These are phyloP conservation scores for Nakaseomyces glabratus DNA, from an alignment of 1,139 yeast species.

Conservation along the genomic window DNA sequence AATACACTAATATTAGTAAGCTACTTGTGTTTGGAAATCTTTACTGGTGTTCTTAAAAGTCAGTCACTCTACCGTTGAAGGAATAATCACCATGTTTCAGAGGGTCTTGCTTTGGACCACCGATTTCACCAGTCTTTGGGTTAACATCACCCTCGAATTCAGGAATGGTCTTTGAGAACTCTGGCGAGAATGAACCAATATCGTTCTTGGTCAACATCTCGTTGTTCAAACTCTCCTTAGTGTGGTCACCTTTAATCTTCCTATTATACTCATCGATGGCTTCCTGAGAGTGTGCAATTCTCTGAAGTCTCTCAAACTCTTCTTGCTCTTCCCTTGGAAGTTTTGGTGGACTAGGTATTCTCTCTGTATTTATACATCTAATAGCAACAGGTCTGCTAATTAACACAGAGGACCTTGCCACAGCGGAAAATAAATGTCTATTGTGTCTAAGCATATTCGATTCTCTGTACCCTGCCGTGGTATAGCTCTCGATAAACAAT, in stretches of 20 bases:
- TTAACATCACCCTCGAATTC: constrained; percentile 94
- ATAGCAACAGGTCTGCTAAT: too few species aligned
- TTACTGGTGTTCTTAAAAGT: constrained; percentile 66
- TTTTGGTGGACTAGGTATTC: constrained; percentile 70
- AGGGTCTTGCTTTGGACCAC: constrained; percentile 99
- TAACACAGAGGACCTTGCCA: too few species aligned
- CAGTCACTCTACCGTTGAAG: constrained; percentile 92
- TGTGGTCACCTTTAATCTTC: constrained; percentile 35
- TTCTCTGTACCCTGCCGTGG: too few species aligned
- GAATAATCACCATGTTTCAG: constrained; percentile 89
- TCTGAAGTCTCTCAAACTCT: constrained; percentile 81
- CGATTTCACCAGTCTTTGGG: constrained; percentile 89
- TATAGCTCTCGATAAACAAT: too few species aligned
- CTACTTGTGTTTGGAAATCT: too few species aligned
- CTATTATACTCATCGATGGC: constrained; percentile 71
- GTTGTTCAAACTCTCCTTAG: constrained; percentile 32
- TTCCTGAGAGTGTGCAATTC: constrained; percentile 69
- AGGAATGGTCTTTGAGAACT: constrained; percentile 68
- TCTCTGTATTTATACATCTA: constrained; percentile 15
- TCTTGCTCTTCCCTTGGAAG: constrained; percentile 82
- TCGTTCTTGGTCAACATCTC: constrained; percentile 43
- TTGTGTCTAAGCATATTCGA: too few species aligned
- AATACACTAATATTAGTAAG: too few species aligned
- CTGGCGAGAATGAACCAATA: constrained; percentile 60
- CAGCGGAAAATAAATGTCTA: too few species aligned